These are phyloP conservation scores for Barbarea vulgaris DNA, from an alignment of 345 rosid species.

Conservation along the genomic window DNA sequence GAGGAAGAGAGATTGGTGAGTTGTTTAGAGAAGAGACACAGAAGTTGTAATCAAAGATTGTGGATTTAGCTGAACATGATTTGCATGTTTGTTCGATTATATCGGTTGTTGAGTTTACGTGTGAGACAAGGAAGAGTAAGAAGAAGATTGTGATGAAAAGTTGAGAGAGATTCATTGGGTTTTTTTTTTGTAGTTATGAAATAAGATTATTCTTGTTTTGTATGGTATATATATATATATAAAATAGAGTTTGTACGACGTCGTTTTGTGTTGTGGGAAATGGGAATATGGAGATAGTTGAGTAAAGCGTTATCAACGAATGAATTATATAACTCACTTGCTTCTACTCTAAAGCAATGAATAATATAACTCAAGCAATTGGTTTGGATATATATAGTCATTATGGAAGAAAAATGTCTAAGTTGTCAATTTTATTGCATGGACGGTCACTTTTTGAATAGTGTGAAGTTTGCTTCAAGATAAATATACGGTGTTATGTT, in stretches of 20 bases:
- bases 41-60: conserved; percentile 42
- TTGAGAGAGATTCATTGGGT: conserved; percentile 34
- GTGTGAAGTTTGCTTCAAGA: not conserved
- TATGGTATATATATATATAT: conserved; percentile 6
- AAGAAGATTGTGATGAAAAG: not conserved
- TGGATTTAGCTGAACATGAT: conserved; percentile 47
- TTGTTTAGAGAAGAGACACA: conserved; percentile 50
- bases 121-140: conserved; percentile 14
- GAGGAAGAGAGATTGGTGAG: conserved; percentile 50
- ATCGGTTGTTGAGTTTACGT: conserved; percentile 36
- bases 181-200: not conserved
- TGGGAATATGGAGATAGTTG: conserved; percentile 19
- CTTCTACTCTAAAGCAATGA: conserved; percentile 29
- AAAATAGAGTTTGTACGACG: not conserved
- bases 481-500: too few relatives aligned
- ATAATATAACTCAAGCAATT: conserved; percentile 1
- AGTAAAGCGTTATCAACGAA: conserved; percentile 27
- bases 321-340: too few relatives aligned
- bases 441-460: not conserved
- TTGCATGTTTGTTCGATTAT: conserved; percentile 49
- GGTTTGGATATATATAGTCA: not conserved
- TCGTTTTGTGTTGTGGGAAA: not conserved
- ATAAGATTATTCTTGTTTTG: conserved; percentile 2
- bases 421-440: not conserved
- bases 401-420: not conserved